Base-by-base conservation (phyloP, 257 asterid species). In the Eucommia ulmoides region DNA sequence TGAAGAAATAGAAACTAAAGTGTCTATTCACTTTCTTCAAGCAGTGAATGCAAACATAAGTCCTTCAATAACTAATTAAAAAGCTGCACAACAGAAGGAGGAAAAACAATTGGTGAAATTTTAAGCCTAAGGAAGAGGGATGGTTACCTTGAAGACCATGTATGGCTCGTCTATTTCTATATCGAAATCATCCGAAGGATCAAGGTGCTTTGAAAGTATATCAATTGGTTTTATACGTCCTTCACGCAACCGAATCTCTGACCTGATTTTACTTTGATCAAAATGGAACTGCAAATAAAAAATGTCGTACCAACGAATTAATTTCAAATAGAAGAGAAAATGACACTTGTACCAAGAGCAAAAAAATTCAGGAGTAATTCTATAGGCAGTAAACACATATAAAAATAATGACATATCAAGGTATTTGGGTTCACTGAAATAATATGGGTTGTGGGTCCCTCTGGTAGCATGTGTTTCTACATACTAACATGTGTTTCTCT, bases 161-260 rank as follows among this genome's bases (percentile, higher is more conserved):
- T 89, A 89, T 2, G 98, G 98, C 66, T 89, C 98, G 53, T 85
- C 79, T 56, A 89, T 65, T 47, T 83, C 93, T 24, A 85, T 72
- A 62, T 86, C 94, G 63, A 75, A 62, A 54, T 82, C 94, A 61
- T 83, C 93, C 22, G 82, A 70, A 67, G 93, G 88, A 66, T 89
- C 91, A 18, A 89, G 88, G 59, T 89, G 87, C 71, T 77, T 85
- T 16, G 84, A 83, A 45, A 89, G 84, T 46, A 89, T 66, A 66
- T 89, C 98, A 70, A 89, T 89, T 11, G 96, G 94, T 74, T 89
- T 89, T 9, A 64, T 72, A 38, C 98, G 92, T 17, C 98, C 98
- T 75, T 89, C 96, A 26, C 85, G 91, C 55, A 85, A 54, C 58
- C 98, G 81, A 62, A 89, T 85, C 80, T 83, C 89, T n/a, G 96